These are phyloP conservation scores for Colletotrichum acutatum DNA, from an alignment of 2,329 filamentous ascomycete species.

Conservation along the genomic window DNA sequence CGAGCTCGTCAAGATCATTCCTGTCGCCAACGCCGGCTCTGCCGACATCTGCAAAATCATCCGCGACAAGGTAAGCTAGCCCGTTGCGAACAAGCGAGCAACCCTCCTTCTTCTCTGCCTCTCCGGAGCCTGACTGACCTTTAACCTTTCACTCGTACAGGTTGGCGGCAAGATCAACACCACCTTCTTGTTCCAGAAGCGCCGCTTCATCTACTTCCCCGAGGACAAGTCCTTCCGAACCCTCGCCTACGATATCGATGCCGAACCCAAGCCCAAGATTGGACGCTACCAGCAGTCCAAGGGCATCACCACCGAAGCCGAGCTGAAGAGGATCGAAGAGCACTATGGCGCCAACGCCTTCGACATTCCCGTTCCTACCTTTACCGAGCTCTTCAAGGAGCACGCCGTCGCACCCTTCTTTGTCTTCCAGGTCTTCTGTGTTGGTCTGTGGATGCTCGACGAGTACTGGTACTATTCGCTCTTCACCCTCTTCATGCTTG, in stretches of 20 bases:
- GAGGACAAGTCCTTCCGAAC: conserved; percentile 81
- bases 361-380: conserved; percentile 96
- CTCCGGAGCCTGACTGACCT: not conserved
- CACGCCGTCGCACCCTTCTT: conserved; percentile 99
- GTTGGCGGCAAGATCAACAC: conserved; percentile 78
- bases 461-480: conserved; percentile 99
- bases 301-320: conserved; percentile 79
- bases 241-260: conserved; percentile 84
- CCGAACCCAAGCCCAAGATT: conserved; percentile 83
- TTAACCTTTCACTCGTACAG: conserved; percentile 49
- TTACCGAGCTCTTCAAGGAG: conserved; percentile 96
- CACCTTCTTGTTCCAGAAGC: conserved; percentile 98
- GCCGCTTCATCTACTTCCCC: conserved; percentile 87
- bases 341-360: conserved; percentile 98
- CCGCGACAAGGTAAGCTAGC: conserved; percentile 67
- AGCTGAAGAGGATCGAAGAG: conserved; percentile 83
- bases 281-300: conserved; percentile 81
- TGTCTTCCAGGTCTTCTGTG: conserved; percentile 98
- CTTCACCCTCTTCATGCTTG: conserved; percentile 98
- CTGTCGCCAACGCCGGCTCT: conserved; percentile 86
- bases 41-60: conserved; percentile 88
- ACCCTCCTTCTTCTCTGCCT: not conserved
- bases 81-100: not conserved
- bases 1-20: conserved; percentile 90
- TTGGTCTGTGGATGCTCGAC: conserved; percentile 97